Conservation (phyloP, 1,284 basidiomycete genomes). For the Pterulicium gracile region DNA sequence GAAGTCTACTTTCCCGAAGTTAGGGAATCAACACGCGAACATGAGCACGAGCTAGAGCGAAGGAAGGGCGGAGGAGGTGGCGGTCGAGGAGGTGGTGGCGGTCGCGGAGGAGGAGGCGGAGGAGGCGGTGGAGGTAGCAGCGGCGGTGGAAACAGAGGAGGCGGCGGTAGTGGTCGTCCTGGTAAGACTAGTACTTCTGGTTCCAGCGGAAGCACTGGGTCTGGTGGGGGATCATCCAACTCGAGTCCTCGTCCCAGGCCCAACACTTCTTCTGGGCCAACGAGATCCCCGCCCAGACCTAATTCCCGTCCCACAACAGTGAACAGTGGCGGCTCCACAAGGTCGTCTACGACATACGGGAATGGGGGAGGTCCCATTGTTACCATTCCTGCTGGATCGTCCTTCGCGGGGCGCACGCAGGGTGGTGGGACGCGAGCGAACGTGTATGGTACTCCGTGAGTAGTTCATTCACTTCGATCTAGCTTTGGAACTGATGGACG, state of each 20-base stretch:
- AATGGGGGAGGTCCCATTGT: slow-evolving; percentile 21
- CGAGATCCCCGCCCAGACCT: slow-evolving; percentile 3
- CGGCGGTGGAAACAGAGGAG: neutral
- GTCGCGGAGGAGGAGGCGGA: slow-evolving; percentile 8
- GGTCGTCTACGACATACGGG: slow-evolving; percentile 23
- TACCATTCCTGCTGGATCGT: slow-evolving; percentile 28
- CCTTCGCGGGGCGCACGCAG: slow-evolving; percentile 28
- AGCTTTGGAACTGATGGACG: neutral
- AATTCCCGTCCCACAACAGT: slow-evolving; percentile 17
- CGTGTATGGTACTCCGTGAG: slow-evolving; percentile 30
- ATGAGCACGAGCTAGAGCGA: slow-evolving; percentile 10
- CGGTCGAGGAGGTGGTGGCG: slow-evolving; percentile 14
- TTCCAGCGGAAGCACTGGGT: slow-evolving; percentile 12
- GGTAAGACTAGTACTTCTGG: too few species aligned
- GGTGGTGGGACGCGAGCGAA: slow-evolving; percentile 30
- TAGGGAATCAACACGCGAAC: slow-evolving; percentile 5
- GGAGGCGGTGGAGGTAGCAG: neutral
- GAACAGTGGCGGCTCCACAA: slow-evolving; percentile 13
- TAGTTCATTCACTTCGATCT: slow-evolving; percentile 2
- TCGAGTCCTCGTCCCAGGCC: slow-evolving; percentile 7
- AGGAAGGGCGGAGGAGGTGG: slow-evolving; percentile 19
- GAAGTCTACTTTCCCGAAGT: too few species aligned
- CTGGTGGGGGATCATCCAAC: slow-evolving; percentile 9
- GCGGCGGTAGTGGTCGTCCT: neutral
- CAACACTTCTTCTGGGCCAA: neutral